Base-by-base conservation (phyloP, 257 asterid genomes). In the Ajuga chamaepitys region DNA sequence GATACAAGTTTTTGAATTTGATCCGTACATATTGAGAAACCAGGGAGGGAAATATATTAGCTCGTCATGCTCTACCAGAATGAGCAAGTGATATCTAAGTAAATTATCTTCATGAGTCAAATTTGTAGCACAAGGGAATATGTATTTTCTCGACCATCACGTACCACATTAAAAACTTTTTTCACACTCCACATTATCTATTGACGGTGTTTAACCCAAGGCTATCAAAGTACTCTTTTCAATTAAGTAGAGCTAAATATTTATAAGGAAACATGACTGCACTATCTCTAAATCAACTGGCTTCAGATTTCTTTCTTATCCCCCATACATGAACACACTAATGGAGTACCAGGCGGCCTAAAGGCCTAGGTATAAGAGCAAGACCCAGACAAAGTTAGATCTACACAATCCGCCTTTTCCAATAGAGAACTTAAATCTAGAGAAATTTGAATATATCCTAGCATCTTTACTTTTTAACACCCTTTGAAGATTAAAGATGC, bases 21-120 rank as follows among this genome's bases (percentile, higher is more conserved):
- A 4, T 25, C 54, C 20, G 7, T 44, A 41, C 42, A 55, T 55
- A 22, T 25, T 4, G 22, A 14, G 1, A 41, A 60, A 44, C 21
- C 54, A 42, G 4, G 9, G 25, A 25, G 14, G 25, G n/a, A 41
- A 24, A 60, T 21, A 9, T 8, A 6, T 13, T n/a, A 12, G 24
- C 25, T n/a, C 40, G 25, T 60, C 40, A 60, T 41, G 52, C 70
- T 65, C 50, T 52, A 65, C 62, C 62, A 65, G 42, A 37, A 38
- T 9, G 37, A 32, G 44, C 20, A 66, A 51, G 28, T 38, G 65
- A 44, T n/a, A 42, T 42, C 64, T 41, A 17, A 13, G 52, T 26
- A 28, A 25, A 51, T 17, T 21, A 60, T 18, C 18, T 17, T 13
- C 65, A 42, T 30, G 65, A 30, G 30, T 16, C 58, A 41, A 35